A percentile compares a stretch with the other conserved stretches of the same genome.
These are phyloP conservation scores for Jamesozyma spencerorum DNA, from an alignment of 805 yeast species.

Conservation along the genomic window DNA sequence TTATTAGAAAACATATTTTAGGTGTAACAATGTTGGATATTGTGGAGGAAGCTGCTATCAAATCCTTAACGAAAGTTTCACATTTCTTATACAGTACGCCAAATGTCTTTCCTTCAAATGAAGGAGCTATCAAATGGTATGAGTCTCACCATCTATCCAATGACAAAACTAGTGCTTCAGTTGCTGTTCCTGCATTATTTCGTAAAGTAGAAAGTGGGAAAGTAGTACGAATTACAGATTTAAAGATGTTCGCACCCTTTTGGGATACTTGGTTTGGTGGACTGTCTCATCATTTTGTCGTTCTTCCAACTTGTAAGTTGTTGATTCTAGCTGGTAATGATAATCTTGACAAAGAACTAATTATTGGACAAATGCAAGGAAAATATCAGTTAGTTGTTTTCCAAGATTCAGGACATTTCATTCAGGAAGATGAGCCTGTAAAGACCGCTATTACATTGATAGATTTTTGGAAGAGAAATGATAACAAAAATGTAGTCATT, in stretches of 20 bases:
- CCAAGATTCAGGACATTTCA: constrained; percentile 77
- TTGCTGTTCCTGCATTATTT: constrained; percentile 72
- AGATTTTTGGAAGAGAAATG: constrained; percentile 40
- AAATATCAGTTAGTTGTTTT: constrained; percentile 82
- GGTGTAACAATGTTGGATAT: constrained; percentile 83
- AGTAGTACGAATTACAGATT: constrained; percentile 55
- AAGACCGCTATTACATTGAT: constrained; percentile 49
- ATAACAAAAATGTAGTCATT: constrained; percentile 27
- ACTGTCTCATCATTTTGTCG: constrained; percentile 47
- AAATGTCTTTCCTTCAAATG: constrained; percentile 38
- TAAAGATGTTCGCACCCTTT: constrained; percentile 48
- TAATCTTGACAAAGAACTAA: constrained; percentile 70
- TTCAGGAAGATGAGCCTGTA: constrained; percentile 84
- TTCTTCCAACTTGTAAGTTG: constrained; percentile 51
- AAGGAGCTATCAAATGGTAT: constrained; percentile 78
- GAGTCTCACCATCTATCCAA: constrained; percentile 45
- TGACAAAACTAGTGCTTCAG: constrained; percentile 50
- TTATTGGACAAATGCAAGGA: constrained; percentile 98
- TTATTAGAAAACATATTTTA: constrained; percentile 30
- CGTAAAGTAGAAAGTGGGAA: constrained; percentile 15
- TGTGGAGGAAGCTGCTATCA: constrained; percentile 85
- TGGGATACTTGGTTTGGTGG: constrained; percentile 83
- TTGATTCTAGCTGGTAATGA: constrained; percentile 84
- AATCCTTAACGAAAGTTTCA: constrained; percentile 59
- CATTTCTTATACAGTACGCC: constrained; percentile 63